Percentiles rank a stretch among this genome's conserved stretches.
phyloP scores from a whole-genome alignment of 1,284 basidiomycete species.

The Crepidotus sp. region DNA sequence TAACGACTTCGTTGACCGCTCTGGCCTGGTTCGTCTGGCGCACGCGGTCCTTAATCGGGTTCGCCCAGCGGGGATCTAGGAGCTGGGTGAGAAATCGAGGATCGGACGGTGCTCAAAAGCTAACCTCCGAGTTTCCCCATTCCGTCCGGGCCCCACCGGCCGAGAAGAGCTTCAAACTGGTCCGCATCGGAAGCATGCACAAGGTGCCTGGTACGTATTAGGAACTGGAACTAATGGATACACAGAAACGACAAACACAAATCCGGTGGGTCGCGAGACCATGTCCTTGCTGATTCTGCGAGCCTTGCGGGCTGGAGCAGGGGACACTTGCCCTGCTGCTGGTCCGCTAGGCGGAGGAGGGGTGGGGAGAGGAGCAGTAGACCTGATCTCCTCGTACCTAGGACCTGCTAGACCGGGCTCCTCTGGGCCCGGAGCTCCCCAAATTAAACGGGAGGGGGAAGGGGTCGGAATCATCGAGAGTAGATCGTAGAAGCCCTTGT shows the following conservation, averaged over 20 bases:
- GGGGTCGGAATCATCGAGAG: slow-evolving; percentile 69
- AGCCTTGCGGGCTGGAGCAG: slow-evolving; percentile 36
- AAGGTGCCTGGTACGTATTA: slow-evolving; percentile 57
- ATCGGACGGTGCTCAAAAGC: slow-evolving; percentile 26
- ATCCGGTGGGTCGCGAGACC: slow-evolving; percentile 77
- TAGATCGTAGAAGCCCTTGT: slow-evolving; percentile 84
- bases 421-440: slow-evolving; percentile 35
- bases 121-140: slow-evolving; percentile 85
- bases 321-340: slow-evolving; percentile 24
- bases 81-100: slow-evolving; percentile 18
- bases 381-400: slow-evolving; percentile 49
- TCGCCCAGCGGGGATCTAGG: slow-evolving; percentile 83
- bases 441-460: slow-evolving; percentile 55
- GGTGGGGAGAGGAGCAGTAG: slow-evolving; percentile 17
- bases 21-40: slow-evolving; percentile 67
- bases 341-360: slow-evolving; percentile 17
- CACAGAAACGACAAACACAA: slow-evolving; percentile 56
- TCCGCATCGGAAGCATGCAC: slow-evolving; percentile 91
- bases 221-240: slow-evolving; percentile 20
- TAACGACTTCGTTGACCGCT: slow-evolving; percentile 77
- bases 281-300: slow-evolving; percentile 76
- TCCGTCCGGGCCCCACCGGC: slow-evolving; percentile 86
- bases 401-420: slow-evolving; percentile 45
- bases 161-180: slow-evolving; percentile 83
- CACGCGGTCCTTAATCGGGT: slow-evolving; percentile 81